Evolutionary conservation across 257 asterid genomes (phyloP).

Genomic region (Ligustrum vulgare): DNA sequence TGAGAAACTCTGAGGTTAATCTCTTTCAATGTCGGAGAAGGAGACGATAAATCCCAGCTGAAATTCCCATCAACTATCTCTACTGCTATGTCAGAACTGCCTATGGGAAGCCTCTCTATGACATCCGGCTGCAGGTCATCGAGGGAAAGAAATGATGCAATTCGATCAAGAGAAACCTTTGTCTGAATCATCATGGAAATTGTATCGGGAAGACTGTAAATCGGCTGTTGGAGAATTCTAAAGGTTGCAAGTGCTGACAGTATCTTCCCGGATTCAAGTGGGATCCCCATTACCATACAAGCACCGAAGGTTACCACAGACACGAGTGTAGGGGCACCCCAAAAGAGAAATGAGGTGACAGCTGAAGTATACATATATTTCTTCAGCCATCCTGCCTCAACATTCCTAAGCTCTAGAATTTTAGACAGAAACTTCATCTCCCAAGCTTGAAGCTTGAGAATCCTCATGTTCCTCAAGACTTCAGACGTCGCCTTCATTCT

Average conservation of each 20-base stretch:
- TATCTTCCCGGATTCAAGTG: constrained; percentile 85
- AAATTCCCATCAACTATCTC: constrained; percentile 75
- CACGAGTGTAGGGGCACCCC: constrained; percentile 83
- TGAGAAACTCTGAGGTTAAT: constrained; percentile 49
- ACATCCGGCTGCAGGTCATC: constrained; percentile 62
- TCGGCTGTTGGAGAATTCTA: constrained; percentile 85
- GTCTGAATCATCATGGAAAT: constrained; percentile 84
- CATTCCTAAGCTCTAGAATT: constrained; percentile 55
- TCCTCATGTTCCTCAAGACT: constrained; percentile 87
- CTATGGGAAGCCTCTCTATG: constrained; percentile 55
- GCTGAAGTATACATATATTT: constrained; percentile 60
- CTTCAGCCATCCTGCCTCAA: constrained; percentile 70
- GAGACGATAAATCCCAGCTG: constrained; percentile 59
- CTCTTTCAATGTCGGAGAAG: constrained; percentile 54
- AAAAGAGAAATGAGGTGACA: constrained; percentile 51
- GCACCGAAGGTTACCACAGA: constrained; percentile 71
- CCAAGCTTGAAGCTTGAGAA: constrained; percentile 95
- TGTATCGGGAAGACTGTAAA: constrained; percentile 74
- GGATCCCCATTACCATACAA: constrained; percentile 75
- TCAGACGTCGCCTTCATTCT: constrained; percentile 95
- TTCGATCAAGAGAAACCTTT: constrained; percentile 89
- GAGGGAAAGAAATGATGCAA: constrained; percentile 78
- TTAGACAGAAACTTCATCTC: constrained; percentile 76
- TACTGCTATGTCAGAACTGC: constrained; percentile 47
- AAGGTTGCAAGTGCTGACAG: constrained; percentile 88